These are phyloP conservation scores for Podila clonocystis DNA, from an alignment of 192 early-diverging fungal species.

Conservation along the genomic window DNA sequence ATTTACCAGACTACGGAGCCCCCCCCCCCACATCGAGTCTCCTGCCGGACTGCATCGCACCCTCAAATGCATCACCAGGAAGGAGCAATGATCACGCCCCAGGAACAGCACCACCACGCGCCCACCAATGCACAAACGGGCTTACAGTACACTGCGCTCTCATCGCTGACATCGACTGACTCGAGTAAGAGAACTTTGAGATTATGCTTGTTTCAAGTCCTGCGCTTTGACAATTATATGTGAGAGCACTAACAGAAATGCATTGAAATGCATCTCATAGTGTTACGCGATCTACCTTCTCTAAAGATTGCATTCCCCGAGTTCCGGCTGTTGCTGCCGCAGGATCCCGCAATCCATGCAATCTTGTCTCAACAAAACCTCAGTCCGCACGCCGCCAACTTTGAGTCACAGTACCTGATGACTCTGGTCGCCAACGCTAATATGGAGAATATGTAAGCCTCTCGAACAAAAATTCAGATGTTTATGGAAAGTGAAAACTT, in stretches of 20 bases:
- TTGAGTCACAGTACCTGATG: slow-evolving; percentile 25
- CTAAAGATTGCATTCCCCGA: slow-evolving; percentile 22
- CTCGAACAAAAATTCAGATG: background rate
- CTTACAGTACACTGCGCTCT: slow-evolving; percentile 33
- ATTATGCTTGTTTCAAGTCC: background rate
- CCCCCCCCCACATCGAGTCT: no score
- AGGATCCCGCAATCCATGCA: background rate
- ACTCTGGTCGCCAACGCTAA: slow-evolving; percentile 18
- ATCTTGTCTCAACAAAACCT: background rate
- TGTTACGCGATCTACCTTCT: slow-evolving; percentile 32
- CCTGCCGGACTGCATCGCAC: no score
- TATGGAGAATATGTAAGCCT: background rate
- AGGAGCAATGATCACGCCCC: no score
- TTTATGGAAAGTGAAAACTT: background rate
- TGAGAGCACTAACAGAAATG: background rate
- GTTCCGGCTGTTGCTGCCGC: slow-evolving; percentile 10
- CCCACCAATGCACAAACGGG: slow-evolving; percentile 23
- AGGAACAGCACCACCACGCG: background rate
- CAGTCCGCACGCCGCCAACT: slow-evolving; percentile 3
- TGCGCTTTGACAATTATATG: background rate
- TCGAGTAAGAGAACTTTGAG: slow-evolving; percentile 8
- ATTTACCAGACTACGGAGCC: no score
- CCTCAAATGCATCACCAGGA: no score
- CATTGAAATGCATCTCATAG: slow-evolving; percentile 1
- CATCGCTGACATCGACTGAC: slow-evolving; percentile 26